Evolutionary conservation across 176 grass and related monocot genomes (phyloP), one percentile per base, ranked within the genome.

Genomic region (Aegilops tauschii): DNA sequence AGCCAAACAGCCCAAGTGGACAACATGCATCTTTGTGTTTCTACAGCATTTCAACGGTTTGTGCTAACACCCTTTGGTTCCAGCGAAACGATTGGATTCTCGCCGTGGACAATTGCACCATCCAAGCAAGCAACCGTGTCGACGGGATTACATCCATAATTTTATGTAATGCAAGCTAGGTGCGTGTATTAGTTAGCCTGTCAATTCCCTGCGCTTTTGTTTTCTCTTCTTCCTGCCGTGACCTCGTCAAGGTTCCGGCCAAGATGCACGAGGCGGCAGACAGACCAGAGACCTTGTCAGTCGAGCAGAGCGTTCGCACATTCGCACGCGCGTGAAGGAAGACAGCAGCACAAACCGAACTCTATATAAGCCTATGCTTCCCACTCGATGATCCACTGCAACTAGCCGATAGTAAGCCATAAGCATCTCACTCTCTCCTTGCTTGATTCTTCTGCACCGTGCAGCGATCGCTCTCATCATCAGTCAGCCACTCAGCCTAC

Each of bases 111-210:
- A 54, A 18, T 54, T 54, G 50, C 7, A 20, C 54, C 4, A 76
- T 76, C 16, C 27, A 76, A 31, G 23, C 25, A 76, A 52, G 8
- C 44, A 76, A 76, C 42, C 6, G 5, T 11, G 45, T 76, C 45
- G 27, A 54, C 27, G 45, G 50, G 16, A 54, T 52, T 5, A 18
- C 27, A 32, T 32, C 13, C 40, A 49, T 14, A 8, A 27, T 8
- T 29, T 29, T 54, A 18, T 54, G 50, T 18, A 17, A 75, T 49
- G 56, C 47, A 32, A 76, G 73, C 73, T 16, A 79, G 32, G 77
- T 79, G 27, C 54, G 77, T 79, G 34, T 40, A 40, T 79, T 56
- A 52, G 50, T 27, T 83, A 39, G 34, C 28, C 73, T 84, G 70
- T 75, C 37, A 44, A 64, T 49, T 81, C 18, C 28, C 8, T 17